Conservation (phyloP, 495 filamentous ascomycete genomes). For the Daldinia concentrica region DNA sequence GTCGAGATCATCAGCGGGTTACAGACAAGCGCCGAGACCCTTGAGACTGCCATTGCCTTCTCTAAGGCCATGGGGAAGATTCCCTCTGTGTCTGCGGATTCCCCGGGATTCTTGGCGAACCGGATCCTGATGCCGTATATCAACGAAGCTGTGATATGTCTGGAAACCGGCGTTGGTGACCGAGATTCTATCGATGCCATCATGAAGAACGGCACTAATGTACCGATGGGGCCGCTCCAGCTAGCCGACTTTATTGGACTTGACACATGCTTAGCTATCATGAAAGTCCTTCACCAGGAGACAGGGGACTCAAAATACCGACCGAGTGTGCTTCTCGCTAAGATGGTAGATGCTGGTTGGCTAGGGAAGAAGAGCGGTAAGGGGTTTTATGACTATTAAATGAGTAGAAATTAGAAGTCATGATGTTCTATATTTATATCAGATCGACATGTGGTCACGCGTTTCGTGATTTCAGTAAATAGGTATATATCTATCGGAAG, state of each 20-base stretch:
- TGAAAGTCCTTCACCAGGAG: conserved; percentile 93
- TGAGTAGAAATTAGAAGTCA: conserved; percentile 7
- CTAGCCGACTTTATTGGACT: conserved; percentile 97
- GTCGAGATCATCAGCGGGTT: conserved; percentile 96
- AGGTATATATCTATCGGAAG: background rate
- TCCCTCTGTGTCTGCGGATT: conserved; percentile 83
- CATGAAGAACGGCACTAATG: conserved; percentile 99
- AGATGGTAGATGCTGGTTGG: conserved; percentile 99
- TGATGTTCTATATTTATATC: background rate
- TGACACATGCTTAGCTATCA: conserved; percentile 95
- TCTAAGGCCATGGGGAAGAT: conserved; percentile 94
- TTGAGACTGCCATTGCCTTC: conserved; percentile 85
- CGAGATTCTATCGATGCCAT: conserved; percentile 94
- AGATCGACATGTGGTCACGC: background rate
- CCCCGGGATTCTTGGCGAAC: conserved; percentile 95
- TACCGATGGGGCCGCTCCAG: conserved; percentile 95
- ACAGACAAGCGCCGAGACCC: conserved; percentile 84
- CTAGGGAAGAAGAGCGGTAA: conserved; percentile 96
- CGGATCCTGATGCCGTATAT: conserved; percentile 99
- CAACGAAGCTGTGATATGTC: conserved; percentile 96
- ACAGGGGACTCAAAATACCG: conserved; percentile 96
- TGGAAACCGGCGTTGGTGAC: conserved; percentile 89
- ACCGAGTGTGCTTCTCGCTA: conserved; percentile 81
- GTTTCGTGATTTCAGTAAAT: background rate
- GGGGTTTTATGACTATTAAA: conserved; percentile 89